phyloP scores from a whole-genome alignment of 2,329 filamentous ascomycete species.

The Phaeosphaeriaceae sp. region DNA sequence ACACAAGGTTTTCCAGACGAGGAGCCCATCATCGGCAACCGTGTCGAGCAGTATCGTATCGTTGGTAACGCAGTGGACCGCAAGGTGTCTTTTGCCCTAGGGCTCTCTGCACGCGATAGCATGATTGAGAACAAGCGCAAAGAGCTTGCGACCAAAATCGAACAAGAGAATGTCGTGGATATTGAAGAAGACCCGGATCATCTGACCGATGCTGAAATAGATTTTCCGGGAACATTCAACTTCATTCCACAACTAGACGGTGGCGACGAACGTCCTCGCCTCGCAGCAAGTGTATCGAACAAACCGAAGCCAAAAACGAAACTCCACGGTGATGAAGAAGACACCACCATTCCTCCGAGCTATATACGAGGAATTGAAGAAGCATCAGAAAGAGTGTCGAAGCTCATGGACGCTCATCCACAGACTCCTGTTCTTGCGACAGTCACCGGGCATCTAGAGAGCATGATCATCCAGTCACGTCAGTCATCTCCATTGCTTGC shows the following conservation, averaged over 20 bases:
- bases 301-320: background rate
- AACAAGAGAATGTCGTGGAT: background rate
- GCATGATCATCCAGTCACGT: background rate
- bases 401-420: no score
- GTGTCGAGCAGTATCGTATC: constrained; percentile 67
- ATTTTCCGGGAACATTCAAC: background rate
- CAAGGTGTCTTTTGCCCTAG: constrained; percentile 71
- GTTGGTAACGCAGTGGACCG: constrained; percentile 81
- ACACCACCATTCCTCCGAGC: background rate
- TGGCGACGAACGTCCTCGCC: background rate
- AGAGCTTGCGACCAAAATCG: background rate
- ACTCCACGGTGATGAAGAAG: background rate
- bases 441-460: background rate
- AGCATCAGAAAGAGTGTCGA: background rate
- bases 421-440: background rate
- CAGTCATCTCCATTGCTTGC: background rate
- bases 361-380: background rate
- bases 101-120: constrained; percentile 59
- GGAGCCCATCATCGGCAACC: constrained; percentile 71
- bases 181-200: constrained; percentile 1
- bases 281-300: background rate
- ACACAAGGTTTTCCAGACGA: constrained; percentile 75
- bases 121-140: constrained; percentile 7
- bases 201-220: background rate
- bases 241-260: background rate